Conservation (phyloP, 176 grass and related monocot genomes). For the Thinopyrum elongatum region DNA sequence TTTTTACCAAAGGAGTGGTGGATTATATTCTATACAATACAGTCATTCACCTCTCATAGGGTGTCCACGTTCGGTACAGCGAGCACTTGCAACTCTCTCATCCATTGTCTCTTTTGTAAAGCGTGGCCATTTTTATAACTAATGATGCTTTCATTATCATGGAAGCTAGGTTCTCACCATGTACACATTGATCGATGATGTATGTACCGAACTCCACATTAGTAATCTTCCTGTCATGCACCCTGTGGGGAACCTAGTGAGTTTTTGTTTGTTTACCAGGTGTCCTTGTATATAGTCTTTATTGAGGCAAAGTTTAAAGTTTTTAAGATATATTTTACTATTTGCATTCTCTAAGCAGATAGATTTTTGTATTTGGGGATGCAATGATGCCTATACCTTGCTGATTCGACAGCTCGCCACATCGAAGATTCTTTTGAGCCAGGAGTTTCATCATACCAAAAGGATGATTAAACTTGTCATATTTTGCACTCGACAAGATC, state of each 20-base stretch:
- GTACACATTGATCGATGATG: background rate
- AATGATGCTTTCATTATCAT: slow-evolving; percentile 5
- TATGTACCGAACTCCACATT: background rate
- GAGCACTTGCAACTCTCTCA: slow-evolving; percentile 28
- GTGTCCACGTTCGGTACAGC: slow-evolving; percentile 30
- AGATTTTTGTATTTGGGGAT: background rate
- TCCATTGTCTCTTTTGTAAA: slow-evolving; percentile 19
- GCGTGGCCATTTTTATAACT: slow-evolving; percentile 12
- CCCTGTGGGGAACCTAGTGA: background rate
- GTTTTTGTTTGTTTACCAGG: background rate
- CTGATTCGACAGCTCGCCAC: slow-evolving; percentile 9
- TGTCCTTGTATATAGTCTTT: slow-evolving; percentile 16
- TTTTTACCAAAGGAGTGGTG: background rate
- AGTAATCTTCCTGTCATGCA: slow-evolving; percentile 1
- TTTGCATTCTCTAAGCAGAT: background rate
- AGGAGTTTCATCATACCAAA: slow-evolving; percentile 15
- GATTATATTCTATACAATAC: slow-evolving; percentile 31
- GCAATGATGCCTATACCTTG: slow-evolving; percentile 10
- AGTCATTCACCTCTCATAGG: slow-evolving; percentile 25
- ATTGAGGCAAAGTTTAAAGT: background rate
- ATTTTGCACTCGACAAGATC: slow-evolving; percentile 10
- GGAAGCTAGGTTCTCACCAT: slow-evolving; percentile 31
- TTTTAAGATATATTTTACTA: background rate
- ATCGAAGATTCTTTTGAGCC: background rate
- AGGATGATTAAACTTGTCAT: slow-evolving; percentile 11